Base-by-base conservation (phyloP, 441 rosid species). In the Mallotus japonicus region DNA sequence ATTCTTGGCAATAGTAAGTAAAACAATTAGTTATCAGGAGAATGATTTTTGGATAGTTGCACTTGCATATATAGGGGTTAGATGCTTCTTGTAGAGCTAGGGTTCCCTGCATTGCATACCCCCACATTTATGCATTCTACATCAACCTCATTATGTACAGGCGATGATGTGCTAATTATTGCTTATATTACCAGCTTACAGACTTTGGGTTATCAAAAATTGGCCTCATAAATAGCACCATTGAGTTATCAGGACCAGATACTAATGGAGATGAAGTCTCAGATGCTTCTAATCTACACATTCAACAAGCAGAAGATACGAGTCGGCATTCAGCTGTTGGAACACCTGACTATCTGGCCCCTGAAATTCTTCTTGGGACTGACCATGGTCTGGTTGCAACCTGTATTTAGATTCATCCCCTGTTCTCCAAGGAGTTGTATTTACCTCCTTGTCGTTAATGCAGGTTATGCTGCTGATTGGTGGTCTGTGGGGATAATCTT, bases 401-500 rank as follows among this genome's bases (percentile, higher is more conserved):
- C 73, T 77, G 53, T 70, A 44, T 24, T 71, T 75, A 17, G 13
- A 50, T 70, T 75, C 69, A 63, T 62, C 69, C 74, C 44, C 63
- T 60, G 44, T 63, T 72, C 65, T 74, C 14, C 6, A 28, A 79
- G 70, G 73, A 58, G 57, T 50, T 84, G 49, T 74, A 67, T 75
- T 77, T 79, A 79, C 58, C 73, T 75, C 70, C 20, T 76, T 69
- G 73, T 60, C 70, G 65, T 79, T 67, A 62, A 61, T 82, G 77
- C 94, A 92, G 97, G 96, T 71, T 87, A 85, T 80, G 87, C 96
- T 76, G 83, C 89, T 1, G 96, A 92, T 69, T 92, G 97, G 97
- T 92, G 97, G 97, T 90, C 97, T 34, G 94, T 87, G 69, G 97
- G 97, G 82, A 89, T 92, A 78, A 88, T 92, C 79, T 83, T 92